Base-by-base conservation (phyloP, 2,329 filamentous ascomycete genomes). In the Clonostachys solani region DNA sequence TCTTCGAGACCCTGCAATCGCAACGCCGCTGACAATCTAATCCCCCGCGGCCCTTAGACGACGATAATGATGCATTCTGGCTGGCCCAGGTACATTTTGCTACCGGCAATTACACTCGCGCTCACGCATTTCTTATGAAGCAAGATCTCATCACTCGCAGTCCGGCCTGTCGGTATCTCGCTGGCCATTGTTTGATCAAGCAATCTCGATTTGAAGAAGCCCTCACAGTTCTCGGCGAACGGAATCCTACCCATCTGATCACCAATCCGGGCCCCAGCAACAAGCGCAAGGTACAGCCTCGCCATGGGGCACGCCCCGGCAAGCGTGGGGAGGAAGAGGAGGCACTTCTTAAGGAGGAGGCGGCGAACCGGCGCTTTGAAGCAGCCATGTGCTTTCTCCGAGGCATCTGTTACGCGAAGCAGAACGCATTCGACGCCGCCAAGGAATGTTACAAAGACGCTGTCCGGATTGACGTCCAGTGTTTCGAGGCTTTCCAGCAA, bases 381-480 rank as follows among this genome's bases (percentile, higher is more conserved):
- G 94, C 94, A 0, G 90, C 87, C 60, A 99, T 99, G 92, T 99
- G 94, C 71, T 96, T 95, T 64, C 72, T 99, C 45, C 80, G 94
- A 19, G 94, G 94, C 6, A 79, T 96, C 44, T 97, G 95, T 74
- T 96, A 91, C 63, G 92, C 94, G 7, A 96, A 96, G 68, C 89
- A 96, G 65, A 99, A 97, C 66, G 89, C 92, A 23, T 97, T 97
- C 59, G 94, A 99, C 64, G 85, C 91, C 34, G 94, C 94, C 45
- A 96, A 96, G 65, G 92, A 97, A 59, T 97, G 94, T 71, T 99
- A 97, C 77, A 97, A 96, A 71, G 90, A 95, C 59, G 94, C 94
- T 3, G 91, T 97, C 42, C 84, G 89, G 51, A 96, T 99, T 60
- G 94, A 99, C 62, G 92, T 97, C 5, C 92, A 96, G 65, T 99